Percentiles rank a stretch among this genome's conserved stretches.
Evolutionary conservation across 2,329 filamentous ascomycete genomes (phyloP).

Genomic region (Dactylellina sp.): DNA sequence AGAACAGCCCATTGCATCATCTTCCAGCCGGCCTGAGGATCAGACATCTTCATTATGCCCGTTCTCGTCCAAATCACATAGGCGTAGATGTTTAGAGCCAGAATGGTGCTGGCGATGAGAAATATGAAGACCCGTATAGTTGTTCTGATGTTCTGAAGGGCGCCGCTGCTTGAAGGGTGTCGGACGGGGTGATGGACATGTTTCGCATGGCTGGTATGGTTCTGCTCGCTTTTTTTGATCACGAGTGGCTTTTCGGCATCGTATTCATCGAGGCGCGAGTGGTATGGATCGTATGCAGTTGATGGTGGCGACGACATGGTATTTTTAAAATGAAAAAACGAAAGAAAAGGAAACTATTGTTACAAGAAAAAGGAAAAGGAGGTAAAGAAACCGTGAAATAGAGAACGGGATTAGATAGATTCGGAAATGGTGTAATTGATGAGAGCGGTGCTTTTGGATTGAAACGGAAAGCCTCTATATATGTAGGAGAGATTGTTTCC

Average conservation of each 20-base stretch:
- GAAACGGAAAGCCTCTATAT: no score
- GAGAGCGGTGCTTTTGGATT: not conserved
- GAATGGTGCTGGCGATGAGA: conserved; percentile 4
- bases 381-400: no score
- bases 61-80: conserved; percentile 1
- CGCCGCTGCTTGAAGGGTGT: not conserved
- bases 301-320: not conserved
- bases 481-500: no score
- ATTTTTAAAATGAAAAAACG: not conserved
- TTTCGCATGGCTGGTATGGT: not conserved
- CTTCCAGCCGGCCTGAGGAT: conserved; percentile 2
- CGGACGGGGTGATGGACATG: not conserved
- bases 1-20: conserved; percentile 12
- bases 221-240: not conserved
- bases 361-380: no score
- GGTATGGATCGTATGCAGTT: not conserved
- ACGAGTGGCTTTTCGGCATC: conserved; percentile 1
- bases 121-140: not conserved
- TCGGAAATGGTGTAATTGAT: no score
- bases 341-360: not conserved
- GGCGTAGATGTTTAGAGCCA: not conserved
- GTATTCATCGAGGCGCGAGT: not conserved
- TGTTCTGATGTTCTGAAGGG: not conserved
- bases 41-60: not conserved
- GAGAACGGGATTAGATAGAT: no score